phyloP scores from a whole-genome alignment of 768 basidiomycete species.

The Cyclocybe aegerita region DNA sequence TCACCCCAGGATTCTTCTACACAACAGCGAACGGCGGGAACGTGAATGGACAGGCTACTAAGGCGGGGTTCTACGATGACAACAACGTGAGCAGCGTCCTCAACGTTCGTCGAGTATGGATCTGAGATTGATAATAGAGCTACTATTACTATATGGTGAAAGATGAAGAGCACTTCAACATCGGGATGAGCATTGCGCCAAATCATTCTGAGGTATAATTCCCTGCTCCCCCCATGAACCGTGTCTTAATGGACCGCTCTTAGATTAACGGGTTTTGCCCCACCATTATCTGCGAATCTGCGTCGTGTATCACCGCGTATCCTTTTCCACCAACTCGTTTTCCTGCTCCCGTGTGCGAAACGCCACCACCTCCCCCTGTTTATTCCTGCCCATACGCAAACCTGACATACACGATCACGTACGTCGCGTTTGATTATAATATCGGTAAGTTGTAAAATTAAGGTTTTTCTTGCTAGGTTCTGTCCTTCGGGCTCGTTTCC shows the following conservation, averaged over 20 bases:
- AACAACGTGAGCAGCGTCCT: background rate
- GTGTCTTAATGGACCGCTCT: background rate
- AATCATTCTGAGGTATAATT: constrained; percentile 15
- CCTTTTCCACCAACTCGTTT: constrained; percentile 25
- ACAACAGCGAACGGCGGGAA: constrained; percentile 20
- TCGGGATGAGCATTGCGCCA: constrained; percentile 29
- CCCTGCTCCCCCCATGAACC: background rate
- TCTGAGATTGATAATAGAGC: constrained; percentile 9
- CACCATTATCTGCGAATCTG: constrained; percentile 18
- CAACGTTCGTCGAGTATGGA: background rate
- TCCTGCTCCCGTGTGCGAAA: constrained; percentile 12
- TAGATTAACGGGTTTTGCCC: constrained; percentile 22
- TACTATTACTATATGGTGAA: constrained; percentile 30
- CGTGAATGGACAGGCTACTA: constrained; percentile 14
- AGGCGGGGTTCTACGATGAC: constrained; percentile 21
- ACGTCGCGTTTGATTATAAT: background rate
- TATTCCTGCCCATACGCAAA: constrained; percentile 19
- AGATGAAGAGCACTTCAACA: constrained; percentile 29
- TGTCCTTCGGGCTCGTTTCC: constrained; percentile 24
- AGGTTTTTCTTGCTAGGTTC: constrained; percentile 11
- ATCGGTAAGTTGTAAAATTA: background rate
- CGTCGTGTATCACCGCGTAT: constrained; percentile 25
- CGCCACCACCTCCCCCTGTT: constrained; percentile 17
- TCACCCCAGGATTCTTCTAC: constrained; percentile 19
- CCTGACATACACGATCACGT: constrained; percentile 20